Base-by-base conservation (phyloP, 2,329 filamentous ascomycete species). In the Ophiostoma himal-ulmi region DNA sequence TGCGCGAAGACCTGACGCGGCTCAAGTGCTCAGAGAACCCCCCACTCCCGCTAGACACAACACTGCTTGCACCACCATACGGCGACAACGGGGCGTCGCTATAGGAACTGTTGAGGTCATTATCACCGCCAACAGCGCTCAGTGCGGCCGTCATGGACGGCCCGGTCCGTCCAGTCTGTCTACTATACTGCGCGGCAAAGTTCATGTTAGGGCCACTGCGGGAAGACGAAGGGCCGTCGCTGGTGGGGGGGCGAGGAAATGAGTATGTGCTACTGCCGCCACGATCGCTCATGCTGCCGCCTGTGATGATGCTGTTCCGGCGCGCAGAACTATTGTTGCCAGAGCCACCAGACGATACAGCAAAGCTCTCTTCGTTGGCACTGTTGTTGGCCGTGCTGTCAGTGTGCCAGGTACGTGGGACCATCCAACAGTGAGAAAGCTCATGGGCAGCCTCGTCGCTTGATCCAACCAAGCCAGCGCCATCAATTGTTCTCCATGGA, bases 391-490 rank as follows among this genome's bases (percentile, higher is more conserved):
- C 75, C 1, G 74, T 76, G 73, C 74, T 76, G 37, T 70, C 68
- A n/a, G 20, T 57, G n/a, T 76, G 74, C 83, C 83, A 84, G 6
- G 75, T 77, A n/a, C 76, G 79, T 2, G 80, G 79, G 13, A 80
- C 80, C 0, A 77, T 71, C 84, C 85, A 87, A 77, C 85, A 87
- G 74, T 86, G 81, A 3, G 83, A 85, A 22, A 82, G 78, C 75
- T 84, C 82, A 72, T 86, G 84, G 10, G 78, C 75, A 0, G 81
- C 80, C 71, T 84, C 81, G 17, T 79, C 76, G 71, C 72, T 26
- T 11, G 57, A 22, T 2, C 70, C 67, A 14, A 37, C 34, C 6
- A 70, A 20, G 77, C 74, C 2, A 79, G 80, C 71, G 82, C 80
- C 20, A 77, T 76, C 71, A 7, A 37, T 75, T 4, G 78, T 79